phyloP scores from a whole-genome alignment of 2,329 filamentous ascomycete species.

The Malbranchea zuffiana region DNA sequence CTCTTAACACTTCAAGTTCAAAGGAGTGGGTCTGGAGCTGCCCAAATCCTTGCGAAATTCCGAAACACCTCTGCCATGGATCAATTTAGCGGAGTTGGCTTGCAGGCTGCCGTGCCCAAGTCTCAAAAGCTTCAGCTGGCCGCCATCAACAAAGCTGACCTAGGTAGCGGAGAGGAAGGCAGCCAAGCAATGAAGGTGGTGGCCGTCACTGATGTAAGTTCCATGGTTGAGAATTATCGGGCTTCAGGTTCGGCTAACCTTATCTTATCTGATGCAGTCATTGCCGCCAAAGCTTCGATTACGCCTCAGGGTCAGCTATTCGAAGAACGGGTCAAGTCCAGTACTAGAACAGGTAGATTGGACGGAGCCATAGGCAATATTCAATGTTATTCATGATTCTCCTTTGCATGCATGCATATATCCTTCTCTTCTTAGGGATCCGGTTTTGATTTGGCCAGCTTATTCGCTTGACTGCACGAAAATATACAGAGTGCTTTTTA shows the following conservation, averaged over 20 bases:
- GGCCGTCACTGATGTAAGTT: slow-evolving; percentile 39
- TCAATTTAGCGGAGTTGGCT: slow-evolving; percentile 59
- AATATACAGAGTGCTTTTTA: too few species aligned
- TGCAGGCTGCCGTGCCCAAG: slow-evolving; percentile 94
- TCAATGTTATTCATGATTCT: slow-evolving; percentile 10
- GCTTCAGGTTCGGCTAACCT: not conserved
- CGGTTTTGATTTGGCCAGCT: slow-evolving; percentile 4
- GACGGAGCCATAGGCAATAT: slow-evolving; percentile 56
- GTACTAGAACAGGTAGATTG: slow-evolving; percentile 93
- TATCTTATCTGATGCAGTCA: slow-evolving; percentile 44
- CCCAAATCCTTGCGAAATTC: slow-evolving; percentile 78
- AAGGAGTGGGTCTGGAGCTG: slow-evolving; percentile 55
- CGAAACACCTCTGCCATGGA: slow-evolving; percentile 59
- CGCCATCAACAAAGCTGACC: slow-evolving; percentile 70
- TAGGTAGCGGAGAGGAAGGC: slow-evolving; percentile 68
- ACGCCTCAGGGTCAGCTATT: slow-evolving; percentile 73
- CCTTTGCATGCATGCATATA: slow-evolving; percentile 9
- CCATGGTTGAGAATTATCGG: too few species aligned
- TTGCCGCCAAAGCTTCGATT: slow-evolving; percentile 60
- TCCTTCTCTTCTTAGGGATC: too few species aligned
- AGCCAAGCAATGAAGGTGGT: slow-evolving; percentile 83
- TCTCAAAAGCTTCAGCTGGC: slow-evolving; percentile 88
- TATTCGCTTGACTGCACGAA: slow-evolving; percentile 4
- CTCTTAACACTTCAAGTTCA: slow-evolving; percentile 73
- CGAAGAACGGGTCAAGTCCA: slow-evolving; percentile 56